A percentile compares a stretch with the other conserved stretches of the same genome.
Conservation (phyloP, 2,329 filamentous ascomycete species). For the Tolypocladium album region DNA sequence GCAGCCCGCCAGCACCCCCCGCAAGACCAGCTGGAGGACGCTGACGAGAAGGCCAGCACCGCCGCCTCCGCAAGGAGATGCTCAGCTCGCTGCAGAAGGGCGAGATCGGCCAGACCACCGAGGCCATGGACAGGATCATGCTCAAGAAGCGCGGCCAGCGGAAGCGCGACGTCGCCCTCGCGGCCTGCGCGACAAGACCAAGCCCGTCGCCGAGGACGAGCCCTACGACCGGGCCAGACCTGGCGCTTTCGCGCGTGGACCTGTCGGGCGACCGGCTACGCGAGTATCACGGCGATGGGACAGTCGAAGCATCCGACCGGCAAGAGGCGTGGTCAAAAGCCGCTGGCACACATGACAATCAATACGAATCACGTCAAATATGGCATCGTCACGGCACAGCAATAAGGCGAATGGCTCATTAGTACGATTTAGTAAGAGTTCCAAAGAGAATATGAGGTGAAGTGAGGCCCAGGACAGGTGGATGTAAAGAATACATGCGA, state of each 20-base stretch:
- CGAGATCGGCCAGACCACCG: conserved; percentile 47
- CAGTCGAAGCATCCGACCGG: no score
- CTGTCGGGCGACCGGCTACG: conserved; percentile 38
- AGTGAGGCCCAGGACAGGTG: no score
- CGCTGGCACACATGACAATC: no score
- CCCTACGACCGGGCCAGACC: conserved; percentile 75
- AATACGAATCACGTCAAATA: no score
- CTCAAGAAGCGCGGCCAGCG: conserved; percentile 62
- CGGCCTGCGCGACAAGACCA: conserved; percentile 59
- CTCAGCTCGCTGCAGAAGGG: conserved; percentile 58
- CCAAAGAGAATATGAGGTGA: no score
- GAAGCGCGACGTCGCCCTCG: conserved; percentile 21
- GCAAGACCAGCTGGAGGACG: conserved; percentile 55
- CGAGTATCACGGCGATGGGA: conserved; percentile 65
- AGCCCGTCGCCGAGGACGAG: conserved; percentile 41
- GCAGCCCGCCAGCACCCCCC: conserved; percentile 48
- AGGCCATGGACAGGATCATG: conserved; percentile 48
- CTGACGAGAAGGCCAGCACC: conserved; percentile 55
- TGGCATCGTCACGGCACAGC: no score
- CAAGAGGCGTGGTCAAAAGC: no score
- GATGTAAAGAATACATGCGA: no score
- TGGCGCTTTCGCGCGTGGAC: conserved; percentile 59
- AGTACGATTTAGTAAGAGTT: no score
- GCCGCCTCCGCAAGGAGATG: conserved; percentile 57
- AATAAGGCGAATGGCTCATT: no score